Evolutionary conservation across 805 yeast genomes (phyloP).

Genomic region (Nakazawaea ishiwadae): DNA sequence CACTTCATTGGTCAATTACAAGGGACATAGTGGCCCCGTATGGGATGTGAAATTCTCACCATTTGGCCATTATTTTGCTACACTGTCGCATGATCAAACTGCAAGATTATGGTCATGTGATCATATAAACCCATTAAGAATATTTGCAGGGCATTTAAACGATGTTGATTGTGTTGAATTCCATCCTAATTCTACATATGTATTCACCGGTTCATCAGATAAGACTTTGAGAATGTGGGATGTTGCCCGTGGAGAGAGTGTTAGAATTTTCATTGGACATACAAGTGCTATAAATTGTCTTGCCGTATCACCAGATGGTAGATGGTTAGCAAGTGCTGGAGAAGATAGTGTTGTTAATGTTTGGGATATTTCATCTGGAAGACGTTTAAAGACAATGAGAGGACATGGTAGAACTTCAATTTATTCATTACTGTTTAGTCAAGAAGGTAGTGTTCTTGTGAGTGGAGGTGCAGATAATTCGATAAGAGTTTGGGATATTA

Average conservation of each 20-base stretch:
- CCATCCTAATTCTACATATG: constrained; percentile 94
- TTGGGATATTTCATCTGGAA: constrained; percentile 94
- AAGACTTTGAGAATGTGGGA: constrained; percentile 99
- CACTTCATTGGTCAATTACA: constrained; percentile 86
- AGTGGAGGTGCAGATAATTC: constrained; percentile 92
- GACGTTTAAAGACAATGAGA: constrained; percentile 82
- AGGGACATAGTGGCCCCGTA: constrained; percentile 93
- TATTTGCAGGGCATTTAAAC: constrained; percentile 95
- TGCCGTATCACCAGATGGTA: constrained; percentile 94
- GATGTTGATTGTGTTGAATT: constrained; percentile 94
- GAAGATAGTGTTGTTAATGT: constrained; percentile 85
- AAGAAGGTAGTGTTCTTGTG: constrained; percentile 84
- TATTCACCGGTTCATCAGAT: constrained; percentile 93
- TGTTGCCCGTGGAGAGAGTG: constrained; percentile 80
- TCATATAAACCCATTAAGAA: constrained; percentile 91
- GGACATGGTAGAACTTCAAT: constrained; percentile 91
- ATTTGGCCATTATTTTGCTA: constrained; percentile 95
- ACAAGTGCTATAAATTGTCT: constrained; percentile 81
- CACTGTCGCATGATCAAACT: constrained; percentile 96
- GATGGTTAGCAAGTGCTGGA: constrained; percentile 94
- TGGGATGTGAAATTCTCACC: constrained; percentile 98
- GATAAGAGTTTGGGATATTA: constrained; percentile 95
- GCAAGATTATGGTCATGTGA: constrained; percentile 98
- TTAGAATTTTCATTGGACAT: constrained; percentile 89
- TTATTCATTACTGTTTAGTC: constrained; percentile 77